Evolutionary conservation across 2,329 filamentous ascomycete species (phyloP), one percentile per base, ranked within the genome.

Genomic region (Monosporascus cannonballus): DNA sequence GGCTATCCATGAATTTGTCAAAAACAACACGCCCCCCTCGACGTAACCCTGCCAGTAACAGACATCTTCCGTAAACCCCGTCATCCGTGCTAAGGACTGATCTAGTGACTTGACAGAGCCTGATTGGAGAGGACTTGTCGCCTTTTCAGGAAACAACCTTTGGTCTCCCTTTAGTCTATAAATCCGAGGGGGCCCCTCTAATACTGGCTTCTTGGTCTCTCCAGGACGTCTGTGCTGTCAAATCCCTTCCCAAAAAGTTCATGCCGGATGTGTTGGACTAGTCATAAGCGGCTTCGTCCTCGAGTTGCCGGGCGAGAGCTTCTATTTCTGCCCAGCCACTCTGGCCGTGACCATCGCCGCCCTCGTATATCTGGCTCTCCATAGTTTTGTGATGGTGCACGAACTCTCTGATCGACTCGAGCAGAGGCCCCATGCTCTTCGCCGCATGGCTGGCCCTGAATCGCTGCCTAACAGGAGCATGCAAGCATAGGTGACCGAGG

Each of bases 401-500:
- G 54, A 83, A 83, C 53, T 82, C 78, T 36, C 75, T 73, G 51
- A 84, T 77, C 7, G 79, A 80, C 51, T 73, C 72, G 42, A 80
- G 67, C 15, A 84, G 61, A 15, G 73, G 71, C 6, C 67, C 65
- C 34, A 80, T 66, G 42, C 70, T 78, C 54, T 70, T 72, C 37
- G 71, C 71, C 8, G 71, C 67, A 44, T 75, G 74, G 48, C 70
- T 70, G 6, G 64, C 58, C 38, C 69, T 67, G 37, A 83, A 71
- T 25, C 70, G 71, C 47, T 71, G 67, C 46, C 75, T 71, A 7
- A 76, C 72, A 4, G 73, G 70, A 11, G 68, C 61, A 48, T 75
- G 70, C 27, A 94, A 75, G 60, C 85, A 91, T 24, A 96, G 73
- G 59, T 91, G 94, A 18, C 90, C 90, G 2, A 97, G 77, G 6